Evolutionary conservation across 2,329 filamentous ascomycete species (phyloP), one percentile per base, ranked within the genome.

Genomic region (Cytospora piceicola): DNA sequence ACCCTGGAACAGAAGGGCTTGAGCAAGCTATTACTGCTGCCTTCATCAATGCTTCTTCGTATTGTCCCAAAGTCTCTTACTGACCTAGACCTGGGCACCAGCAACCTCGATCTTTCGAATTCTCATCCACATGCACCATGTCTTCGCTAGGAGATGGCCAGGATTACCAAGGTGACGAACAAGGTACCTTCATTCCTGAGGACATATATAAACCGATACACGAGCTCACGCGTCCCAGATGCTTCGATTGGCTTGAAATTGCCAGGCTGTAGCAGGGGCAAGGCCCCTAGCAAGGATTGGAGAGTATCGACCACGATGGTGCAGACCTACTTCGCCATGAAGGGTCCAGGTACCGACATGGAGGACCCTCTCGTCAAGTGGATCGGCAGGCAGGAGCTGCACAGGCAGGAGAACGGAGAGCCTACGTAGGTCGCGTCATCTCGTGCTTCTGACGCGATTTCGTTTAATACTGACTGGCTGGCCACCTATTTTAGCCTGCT

Each of bases 321-420:
- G 51, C 69, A 72, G 58, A 73, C 76, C 1, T 79, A 78, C 63
- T 70, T 69, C 11, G 72, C 74, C 17, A 75, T 79, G 74, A 73
- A 73, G 22, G 76, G 76, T 1, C 71, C 73, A 8, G 65, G 70
- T 15, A 67, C 67, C 15, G 68, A 69, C 8, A 67, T 68, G 3
- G 67, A 69, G 0, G 72, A 73, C 24, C 71, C 76, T 2, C 63
- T 77, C 20, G 72, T 75, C 49, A 66, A 63, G 11, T 74, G 72
- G 73, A 71, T 72, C 56, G 70, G 68, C 24, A 56, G 66, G 11
- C 65, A 56, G 11, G 65, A 63, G 15, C 58, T 65, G 14, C 20
- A 34, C n/a, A 42, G 56, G 52, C 24, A 14, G 15, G 20, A 29
- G 14, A 29, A 34, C 1, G 58, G 55, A 17, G 17, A 34, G 34